These are phyloP conservation scores for Massarina eburnea DNA, from an alignment of 2,329 filamentous ascomycete genomes.

Conservation along the genomic window DNA sequence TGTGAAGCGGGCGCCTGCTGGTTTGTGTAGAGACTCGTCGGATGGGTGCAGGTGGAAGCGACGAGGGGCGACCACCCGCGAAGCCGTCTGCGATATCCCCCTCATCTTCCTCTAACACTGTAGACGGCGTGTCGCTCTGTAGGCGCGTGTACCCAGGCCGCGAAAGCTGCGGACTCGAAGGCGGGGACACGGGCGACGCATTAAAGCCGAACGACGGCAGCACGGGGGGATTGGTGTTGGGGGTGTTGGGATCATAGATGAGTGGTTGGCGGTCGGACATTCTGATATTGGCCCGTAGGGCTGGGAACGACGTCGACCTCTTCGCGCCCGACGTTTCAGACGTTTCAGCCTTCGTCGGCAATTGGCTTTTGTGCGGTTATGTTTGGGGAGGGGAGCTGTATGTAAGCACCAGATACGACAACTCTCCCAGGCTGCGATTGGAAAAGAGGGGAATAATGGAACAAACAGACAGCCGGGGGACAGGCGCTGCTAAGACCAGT, in stretches of 20 bases:
- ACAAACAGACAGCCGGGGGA: too few species aligned
- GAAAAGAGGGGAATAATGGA: too few species aligned
- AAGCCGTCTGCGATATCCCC: conserved; percentile 32
- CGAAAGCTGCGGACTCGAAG: conserved; percentile 26
- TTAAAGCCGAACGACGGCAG: conserved; percentile 30
- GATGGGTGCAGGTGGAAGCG: conserved; percentile 6
- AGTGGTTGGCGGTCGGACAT: conserved; percentile 38
- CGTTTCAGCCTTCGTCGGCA: background rate
- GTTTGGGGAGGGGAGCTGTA: too few species aligned
- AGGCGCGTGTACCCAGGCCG: conserved; percentile 41
- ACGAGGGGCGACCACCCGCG: conserved; percentile 8
- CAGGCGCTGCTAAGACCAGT: too few species aligned
- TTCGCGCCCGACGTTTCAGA: conserved; percentile 19
- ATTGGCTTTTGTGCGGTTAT: too few species aligned
- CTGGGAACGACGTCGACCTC: conserved; percentile 5
- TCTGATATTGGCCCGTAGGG: conserved; percentile 2
- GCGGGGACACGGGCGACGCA: conserved; percentile 18
- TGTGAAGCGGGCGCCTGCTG: conserved; percentile 23
- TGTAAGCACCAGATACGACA: too few species aligned
- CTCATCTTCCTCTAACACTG: conserved; percentile 34
- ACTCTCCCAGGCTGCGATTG: too few species aligned
- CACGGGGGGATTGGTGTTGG: conserved; percentile 28
- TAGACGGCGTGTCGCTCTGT: conserved; percentile 34
- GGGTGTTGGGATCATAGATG: conserved; percentile 29
- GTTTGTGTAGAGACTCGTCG: conserved; percentile 23